Evolutionary conservation across 1,284 basidiomycete genomes (phyloP), one percentile per base, ranked within the genome.

Genomic region (Fereydounia khargensis): DNA sequence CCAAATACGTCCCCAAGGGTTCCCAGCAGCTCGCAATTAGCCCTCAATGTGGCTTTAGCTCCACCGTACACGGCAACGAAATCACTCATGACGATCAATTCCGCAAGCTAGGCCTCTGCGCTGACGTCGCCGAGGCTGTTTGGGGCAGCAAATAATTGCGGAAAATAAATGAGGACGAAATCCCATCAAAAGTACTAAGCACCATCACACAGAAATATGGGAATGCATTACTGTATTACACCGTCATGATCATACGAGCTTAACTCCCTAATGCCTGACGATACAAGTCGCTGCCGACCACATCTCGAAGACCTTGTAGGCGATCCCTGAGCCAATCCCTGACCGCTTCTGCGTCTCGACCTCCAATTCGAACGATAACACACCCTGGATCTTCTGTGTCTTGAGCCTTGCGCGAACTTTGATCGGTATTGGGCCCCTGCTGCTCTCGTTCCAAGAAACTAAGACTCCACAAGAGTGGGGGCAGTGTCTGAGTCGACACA

Each of bases 401-500:
- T 14, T 42, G 41, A 11, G 35, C 24, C n/a, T n/a, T n/a, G n/a
- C n/a, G n/a, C n/a, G n/a, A n/a, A n/a, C n/a, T n/a, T n/a, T n/a
- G n/a, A n/a, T n/a, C n/a, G n/a, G n/a, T n/a, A n/a, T n/a, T 21
- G 17, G 17, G 5, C 14, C 21, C 22, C 43, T 35, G 3, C 40
- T 39, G n/a, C 50, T 39, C 6, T 39, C 37, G 6, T 36, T 47
- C 54, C 3, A 77, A 43, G 16, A 54, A 30, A 63, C 85, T 87
- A 39, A 87, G 67, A n/a, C 86, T 87, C 90, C 89, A 92, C 23
- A 91, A 73, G 49, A 89, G 77, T n/a, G 80, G 79, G 1, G 86
- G 83, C 1, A 11, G 10, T 11, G 27, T 37, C 7, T 23, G 16
- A 0, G 83, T 84, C 77, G 85, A 84, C 41, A 58, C 59, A 3